phyloP scores from a whole-genome alignment of 1,139 yeast genomes.

The Kodamaea alishanica region DNA sequence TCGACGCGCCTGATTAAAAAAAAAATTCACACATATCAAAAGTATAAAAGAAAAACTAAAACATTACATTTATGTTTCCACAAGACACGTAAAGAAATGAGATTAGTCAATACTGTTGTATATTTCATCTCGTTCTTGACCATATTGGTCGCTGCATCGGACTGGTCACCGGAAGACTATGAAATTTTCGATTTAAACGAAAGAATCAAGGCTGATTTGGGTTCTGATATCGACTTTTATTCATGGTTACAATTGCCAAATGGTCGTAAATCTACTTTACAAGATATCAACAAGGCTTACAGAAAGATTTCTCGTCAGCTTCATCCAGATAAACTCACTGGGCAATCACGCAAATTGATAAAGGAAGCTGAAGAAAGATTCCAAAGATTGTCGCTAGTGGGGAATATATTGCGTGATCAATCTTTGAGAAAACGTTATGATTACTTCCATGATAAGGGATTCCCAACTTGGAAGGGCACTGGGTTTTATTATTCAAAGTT shows the following conservation, averaged over 20 bases:
- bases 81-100: no score
- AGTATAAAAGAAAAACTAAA: no score
- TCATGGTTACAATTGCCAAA: slow-evolving; percentile 53
- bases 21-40: no score
- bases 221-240: slow-evolving; percentile 63
- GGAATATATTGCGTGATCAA: slow-evolving; percentile 63
- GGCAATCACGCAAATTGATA: slow-evolving; percentile 39
- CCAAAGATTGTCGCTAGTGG: slow-evolving; percentile 70
- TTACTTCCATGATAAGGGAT: slow-evolving; percentile 77
- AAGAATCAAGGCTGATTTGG: slow-evolving; percentile 61
- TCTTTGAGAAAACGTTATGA: slow-evolving; percentile 74
- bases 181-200: slow-evolving; percentile 78
- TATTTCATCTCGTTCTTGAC: no score
- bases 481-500: slow-evolving; percentile 52
- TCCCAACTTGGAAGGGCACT: slow-evolving; percentile 71
- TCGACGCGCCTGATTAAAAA: no score
- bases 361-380: slow-evolving; percentile 55
- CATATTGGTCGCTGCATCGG: slow-evolving; percentile 13
- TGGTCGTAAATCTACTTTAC: slow-evolving; percentile 52
- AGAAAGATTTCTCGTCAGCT: slow-evolving; percentile 64
- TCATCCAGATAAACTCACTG: slow-evolving; percentile 77
- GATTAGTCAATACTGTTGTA: no score
- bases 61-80: no score
- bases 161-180: slow-evolving; percentile 59
- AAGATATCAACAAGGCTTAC: slow-evolving; percentile 72